These are phyloP conservation scores for Zychaea mexicana DNA, from an alignment of 371 early-diverging fungal species.

Conservation along the genomic window DNA sequence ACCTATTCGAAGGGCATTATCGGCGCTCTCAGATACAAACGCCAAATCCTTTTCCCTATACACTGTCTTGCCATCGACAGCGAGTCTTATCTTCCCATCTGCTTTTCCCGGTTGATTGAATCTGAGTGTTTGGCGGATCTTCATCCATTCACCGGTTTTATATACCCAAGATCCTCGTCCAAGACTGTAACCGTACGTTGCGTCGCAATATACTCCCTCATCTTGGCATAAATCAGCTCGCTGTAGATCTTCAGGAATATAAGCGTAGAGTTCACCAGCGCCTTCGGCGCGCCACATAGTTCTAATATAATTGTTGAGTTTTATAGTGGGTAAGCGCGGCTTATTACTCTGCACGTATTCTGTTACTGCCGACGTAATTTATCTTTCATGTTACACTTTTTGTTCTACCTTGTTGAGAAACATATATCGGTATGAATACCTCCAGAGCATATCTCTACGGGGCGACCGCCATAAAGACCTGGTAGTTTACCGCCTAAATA, in stretches of 20 bases:
- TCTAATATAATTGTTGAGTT: constrained; percentile 21
- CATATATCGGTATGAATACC: constrained; percentile 58
- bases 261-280: constrained; percentile 65
- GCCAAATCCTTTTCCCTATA: constrained; percentile 21
- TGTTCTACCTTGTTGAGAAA: constrained; percentile 53
- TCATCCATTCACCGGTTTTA: constrained; percentile 56
- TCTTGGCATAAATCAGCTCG: constrained; percentile 39
- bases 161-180: constrained; percentile 62
- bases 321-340: too few relatives aligned
- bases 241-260: constrained; percentile 53
- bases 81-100: constrained; percentile 49
- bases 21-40: constrained; percentile 27
- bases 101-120: constrained; percentile 56
- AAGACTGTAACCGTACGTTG: constrained; percentile 64
- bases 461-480: constrained; percentile 55
- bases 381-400: too few relatives aligned
- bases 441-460: constrained; percentile 52
- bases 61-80: constrained; percentile 36
- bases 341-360: too few relatives aligned
- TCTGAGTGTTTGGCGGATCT: constrained; percentile 52
- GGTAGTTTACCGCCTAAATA: constrained; percentile 48
- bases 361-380: background rate
- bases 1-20: constrained; percentile 15
- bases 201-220: constrained; percentile 54
- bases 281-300: constrained; percentile 65